Conservation (phyloP, 2,329 filamentous ascomycete genomes). For the Pseudogymnoascus sp. region DNA sequence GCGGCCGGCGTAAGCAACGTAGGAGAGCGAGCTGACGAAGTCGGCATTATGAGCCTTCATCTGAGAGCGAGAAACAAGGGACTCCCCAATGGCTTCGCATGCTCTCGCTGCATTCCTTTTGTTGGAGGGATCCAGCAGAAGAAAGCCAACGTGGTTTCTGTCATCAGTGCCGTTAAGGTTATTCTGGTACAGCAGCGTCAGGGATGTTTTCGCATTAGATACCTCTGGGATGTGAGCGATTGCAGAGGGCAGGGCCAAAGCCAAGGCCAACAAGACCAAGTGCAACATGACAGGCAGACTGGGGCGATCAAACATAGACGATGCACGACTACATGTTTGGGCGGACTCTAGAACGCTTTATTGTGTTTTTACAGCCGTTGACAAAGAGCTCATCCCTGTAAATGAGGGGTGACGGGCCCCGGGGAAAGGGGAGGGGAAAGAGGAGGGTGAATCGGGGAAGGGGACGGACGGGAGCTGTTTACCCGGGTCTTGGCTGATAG, state of each 20-base stretch:
- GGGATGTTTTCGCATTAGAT: constrained; percentile 33
- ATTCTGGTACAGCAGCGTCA: constrained; percentile 46
- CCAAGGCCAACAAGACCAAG: not conserved
- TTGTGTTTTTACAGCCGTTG: not conserved
- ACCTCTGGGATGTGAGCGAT: not conserved
- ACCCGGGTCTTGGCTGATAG: not conserved
- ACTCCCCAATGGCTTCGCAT: constrained; percentile 41
- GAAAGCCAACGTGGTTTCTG: constrained; percentile 42
- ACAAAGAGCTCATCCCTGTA: not conserved
- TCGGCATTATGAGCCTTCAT: constrained; percentile 37
- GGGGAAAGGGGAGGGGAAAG: not conserved
- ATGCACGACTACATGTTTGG: not conserved
- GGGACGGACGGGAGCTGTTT: not conserved
- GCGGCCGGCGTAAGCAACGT: constrained; percentile 35
- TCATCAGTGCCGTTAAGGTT: constrained; percentile 46
- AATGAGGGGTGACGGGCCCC: not conserved
- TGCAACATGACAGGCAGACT: not conserved
- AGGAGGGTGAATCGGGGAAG: not conserved
- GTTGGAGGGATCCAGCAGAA: constrained; percentile 38
- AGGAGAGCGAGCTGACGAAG: constrained; percentile 37
- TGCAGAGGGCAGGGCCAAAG: not conserved
- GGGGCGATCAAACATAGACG: not conserved
- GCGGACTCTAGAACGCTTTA: not conserved
- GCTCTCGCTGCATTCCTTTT: constrained; percentile 32
- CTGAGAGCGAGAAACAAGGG: constrained; percentile 33